phyloP scores from a whole-genome alignment of 176 grass and related monocot species.

The Rhipidocladum racemiflorum region DNA sequence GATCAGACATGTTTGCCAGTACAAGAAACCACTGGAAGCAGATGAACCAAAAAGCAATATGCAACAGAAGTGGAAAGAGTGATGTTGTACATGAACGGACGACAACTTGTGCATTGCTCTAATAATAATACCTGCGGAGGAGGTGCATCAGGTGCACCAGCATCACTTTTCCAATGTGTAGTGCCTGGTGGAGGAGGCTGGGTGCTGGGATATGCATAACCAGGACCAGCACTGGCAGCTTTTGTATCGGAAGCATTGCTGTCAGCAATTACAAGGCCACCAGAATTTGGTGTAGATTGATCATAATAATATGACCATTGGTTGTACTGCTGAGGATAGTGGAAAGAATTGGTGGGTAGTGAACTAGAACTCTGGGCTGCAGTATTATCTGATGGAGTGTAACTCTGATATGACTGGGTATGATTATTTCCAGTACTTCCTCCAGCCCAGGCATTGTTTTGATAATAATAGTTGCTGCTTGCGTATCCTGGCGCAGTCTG shows the following conservation, averaged over 20 bases:
- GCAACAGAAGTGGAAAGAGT: background rate
- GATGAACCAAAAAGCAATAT: background rate
- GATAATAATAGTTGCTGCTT: slow-evolving; percentile 63
- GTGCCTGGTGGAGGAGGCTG: slow-evolving; percentile 89
- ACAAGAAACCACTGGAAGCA: background rate
- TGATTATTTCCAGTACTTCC: slow-evolving; percentile 43
- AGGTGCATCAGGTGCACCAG: slow-evolving; percentile 31
- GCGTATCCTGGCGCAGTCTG: slow-evolving; percentile 62
- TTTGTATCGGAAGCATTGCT: slow-evolving; percentile 15
- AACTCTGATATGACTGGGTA: slow-evolving; percentile 45
- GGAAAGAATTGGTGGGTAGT: slow-evolving; percentile 46
- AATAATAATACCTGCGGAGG: slow-evolving; percentile 56
- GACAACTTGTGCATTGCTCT: background rate
- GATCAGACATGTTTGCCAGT: background rate
- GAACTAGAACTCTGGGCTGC: slow-evolving; percentile 49
- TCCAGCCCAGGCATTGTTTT: slow-evolving; percentile 52
- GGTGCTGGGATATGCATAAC: slow-evolving; percentile 46
- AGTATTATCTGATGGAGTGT: slow-evolving; percentile 45
- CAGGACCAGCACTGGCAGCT: slow-evolving; percentile 20
- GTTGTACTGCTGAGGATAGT: slow-evolving; percentile 66
- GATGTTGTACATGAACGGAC: background rate
- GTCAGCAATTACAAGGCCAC: slow-evolving; percentile 37
- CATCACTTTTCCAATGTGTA: slow-evolving; percentile 63
- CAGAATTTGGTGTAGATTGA: slow-evolving; percentile 41
- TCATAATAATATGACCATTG: slow-evolving; percentile 65